Conservation (phyloP, 1,139 yeast genomes). For the Pichia sp. region DNA sequence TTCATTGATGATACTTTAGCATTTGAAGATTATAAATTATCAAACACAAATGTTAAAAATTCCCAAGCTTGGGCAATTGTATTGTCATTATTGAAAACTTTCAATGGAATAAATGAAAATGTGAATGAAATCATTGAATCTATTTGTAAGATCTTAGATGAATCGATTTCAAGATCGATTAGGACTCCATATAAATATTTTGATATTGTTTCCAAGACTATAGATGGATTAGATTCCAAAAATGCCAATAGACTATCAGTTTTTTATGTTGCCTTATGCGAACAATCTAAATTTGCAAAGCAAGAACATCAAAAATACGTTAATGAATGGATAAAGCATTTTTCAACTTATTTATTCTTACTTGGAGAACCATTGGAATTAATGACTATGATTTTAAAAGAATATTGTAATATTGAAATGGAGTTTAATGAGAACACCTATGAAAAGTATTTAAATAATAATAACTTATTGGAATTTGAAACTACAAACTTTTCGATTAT, state of each 20-base stretch:
- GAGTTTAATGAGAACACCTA: conserved; percentile 7
- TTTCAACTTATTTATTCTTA: conserved; percentile 39
- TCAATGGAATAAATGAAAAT: conserved; percentile 12
- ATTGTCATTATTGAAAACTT: conserved; percentile 18
- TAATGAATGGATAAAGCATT: conserved; percentile 45
- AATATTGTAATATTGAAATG: conserved; percentile 19
- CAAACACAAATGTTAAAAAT: conserved; percentile 11
- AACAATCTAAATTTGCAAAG: conserved; percentile 63
- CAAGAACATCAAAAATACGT: conserved; percentile 24
- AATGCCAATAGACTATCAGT: conserved; percentile 40
- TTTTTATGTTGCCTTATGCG: conserved; percentile 57
- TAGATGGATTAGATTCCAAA: conserved; percentile 21
- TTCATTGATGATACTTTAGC: conserved; percentile 21
- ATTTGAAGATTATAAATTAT: conserved; percentile 19
- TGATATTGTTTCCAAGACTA: conserved; percentile 38
- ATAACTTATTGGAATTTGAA: not conserved
- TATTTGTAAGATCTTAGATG: conserved; percentile 64
- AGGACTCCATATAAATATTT: conserved; percentile 78
- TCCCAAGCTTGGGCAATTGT: conserved; percentile 27
- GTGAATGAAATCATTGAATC: conserved; percentile 20
- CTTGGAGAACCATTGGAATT: conserved; percentile 48
- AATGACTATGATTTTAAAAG: conserved; percentile 29
- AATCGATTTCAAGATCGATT: conserved; percentile 61
- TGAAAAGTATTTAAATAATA: conserved; percentile 5
- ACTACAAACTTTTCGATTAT: conserved; percentile 19